phyloP scores from a whole-genome alignment of 2,329 filamentous ascomycete genomes.

The Colletotrichum gloeosporioides region DNA sequence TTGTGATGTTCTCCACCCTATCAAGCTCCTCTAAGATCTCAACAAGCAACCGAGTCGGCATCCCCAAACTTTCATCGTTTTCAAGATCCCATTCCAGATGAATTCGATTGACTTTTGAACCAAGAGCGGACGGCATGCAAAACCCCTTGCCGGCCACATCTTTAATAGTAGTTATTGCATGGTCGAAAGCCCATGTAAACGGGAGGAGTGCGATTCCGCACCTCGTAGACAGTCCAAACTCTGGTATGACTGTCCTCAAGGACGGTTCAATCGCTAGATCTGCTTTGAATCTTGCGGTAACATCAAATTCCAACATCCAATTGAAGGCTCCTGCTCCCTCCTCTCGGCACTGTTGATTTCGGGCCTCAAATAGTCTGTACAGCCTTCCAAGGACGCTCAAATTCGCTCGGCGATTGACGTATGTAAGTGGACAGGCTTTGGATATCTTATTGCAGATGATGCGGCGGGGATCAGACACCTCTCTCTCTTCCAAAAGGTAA shows the following conservation, averaged over 20 bases:
- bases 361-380: not conserved
- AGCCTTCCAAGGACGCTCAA: not conserved
- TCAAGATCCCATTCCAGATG: not conserved
- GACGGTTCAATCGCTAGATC: not conserved
- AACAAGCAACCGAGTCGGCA: not conserved
- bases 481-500: not conserved
- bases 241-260: not conserved
- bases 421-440: not conserved
- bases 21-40: not conserved
- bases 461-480: not conserved
- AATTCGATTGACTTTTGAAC: not conserved
- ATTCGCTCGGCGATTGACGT: not conserved
- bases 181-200: not conserved
- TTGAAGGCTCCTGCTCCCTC: not conserved
- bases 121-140: fast-evolving
- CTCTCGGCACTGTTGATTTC: not conserved
- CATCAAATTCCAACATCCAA: not conserved
- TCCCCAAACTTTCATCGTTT: not conserved
- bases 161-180: not conserved
- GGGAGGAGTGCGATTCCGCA: not conserved
- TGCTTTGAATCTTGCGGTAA: not conserved
- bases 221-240: fast-evolving
- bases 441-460: not conserved
- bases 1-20: not conserved
- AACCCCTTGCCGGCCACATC: not conserved